Conservation (phyloP, 805 yeast species). For the Candida quercuum region DNA sequence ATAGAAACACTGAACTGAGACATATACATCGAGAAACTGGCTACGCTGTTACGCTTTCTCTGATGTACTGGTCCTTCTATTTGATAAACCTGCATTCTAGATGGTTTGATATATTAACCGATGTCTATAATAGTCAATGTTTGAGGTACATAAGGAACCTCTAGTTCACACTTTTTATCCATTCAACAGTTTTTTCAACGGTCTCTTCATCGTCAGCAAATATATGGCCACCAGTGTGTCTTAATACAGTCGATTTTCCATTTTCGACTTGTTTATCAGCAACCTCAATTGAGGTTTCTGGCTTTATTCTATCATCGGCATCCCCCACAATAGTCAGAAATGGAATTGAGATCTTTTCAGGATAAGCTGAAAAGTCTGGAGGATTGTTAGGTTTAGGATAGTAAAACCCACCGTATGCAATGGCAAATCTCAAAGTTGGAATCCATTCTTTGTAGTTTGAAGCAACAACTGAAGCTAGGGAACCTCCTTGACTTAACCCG, state of each 20-base stretch:
- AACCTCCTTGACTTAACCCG: constrained; percentile 11
- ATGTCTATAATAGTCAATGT: too few species aligned
- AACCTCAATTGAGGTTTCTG: neutral
- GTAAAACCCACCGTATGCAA: constrained; percentile 23
- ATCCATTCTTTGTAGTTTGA: constrained; percentile 20
- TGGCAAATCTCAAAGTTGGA: constrained; percentile 56
- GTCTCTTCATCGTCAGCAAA: constrained; percentile 3
- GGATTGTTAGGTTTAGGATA: constrained; percentile 5
- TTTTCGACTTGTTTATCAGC: neutral
- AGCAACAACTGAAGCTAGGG: constrained; percentile 2
- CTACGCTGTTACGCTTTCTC: too few species aligned
- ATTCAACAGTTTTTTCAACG: neutral
- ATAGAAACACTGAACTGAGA: too few species aligned
- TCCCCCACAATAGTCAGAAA: constrained; percentile 5
- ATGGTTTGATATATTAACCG: too few species aligned
- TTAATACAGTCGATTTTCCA: neutral
- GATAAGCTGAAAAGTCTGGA: constrained; percentile 2
- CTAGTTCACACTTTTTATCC: neutral
- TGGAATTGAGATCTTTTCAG: constrained; percentile 3
- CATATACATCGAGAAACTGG: too few species aligned
- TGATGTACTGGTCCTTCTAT: too few species aligned
- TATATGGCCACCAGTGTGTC: constrained; percentile 2
- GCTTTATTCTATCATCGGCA: neutral
- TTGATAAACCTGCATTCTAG: too few species aligned
- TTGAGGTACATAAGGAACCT: too few species aligned